Evolutionary conservation across 2,329 filamentous ascomycete genomes (phyloP).

Genomic region (Exophiala sp.): DNA sequence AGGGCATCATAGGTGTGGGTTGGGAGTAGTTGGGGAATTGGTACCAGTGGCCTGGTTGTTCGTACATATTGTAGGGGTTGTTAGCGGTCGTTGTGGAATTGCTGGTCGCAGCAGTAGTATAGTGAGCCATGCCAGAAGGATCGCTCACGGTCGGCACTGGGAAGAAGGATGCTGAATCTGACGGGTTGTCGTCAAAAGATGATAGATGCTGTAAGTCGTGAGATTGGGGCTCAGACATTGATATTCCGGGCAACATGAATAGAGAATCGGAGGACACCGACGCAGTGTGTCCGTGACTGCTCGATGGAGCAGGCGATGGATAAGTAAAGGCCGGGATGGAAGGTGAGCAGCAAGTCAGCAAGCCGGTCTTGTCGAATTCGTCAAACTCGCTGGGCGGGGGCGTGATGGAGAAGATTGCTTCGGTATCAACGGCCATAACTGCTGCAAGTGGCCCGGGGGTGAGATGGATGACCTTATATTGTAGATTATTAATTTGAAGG

Average conservation of each 20-base stretch:
- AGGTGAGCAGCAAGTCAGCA: constrained; percentile 26
- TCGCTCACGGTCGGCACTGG: constrained; percentile 19
- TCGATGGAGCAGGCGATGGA: constrained; percentile 28
- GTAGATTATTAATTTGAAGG: not conserved
- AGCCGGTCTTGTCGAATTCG: constrained; percentile 25
- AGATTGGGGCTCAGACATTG: constrained; percentile 15
- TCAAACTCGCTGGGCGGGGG: constrained; percentile 28
- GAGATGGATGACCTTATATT: not conserved
- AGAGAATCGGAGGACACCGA: constrained; percentile 23
- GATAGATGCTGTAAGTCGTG: constrained; percentile 20
- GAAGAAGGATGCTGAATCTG: constrained; percentile 23
- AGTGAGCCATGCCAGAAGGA: constrained; percentile 13
- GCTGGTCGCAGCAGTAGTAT: constrained; percentile 3
- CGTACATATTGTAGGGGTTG: constrained; percentile 23
- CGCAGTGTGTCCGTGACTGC: constrained; percentile 16
- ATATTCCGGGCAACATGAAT: constrained; percentile 17
- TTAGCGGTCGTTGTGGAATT: constrained; percentile 1
- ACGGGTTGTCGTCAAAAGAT: constrained; percentile 18
- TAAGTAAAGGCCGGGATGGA: constrained; percentile 23
- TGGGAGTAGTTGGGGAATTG: constrained; percentile 21
- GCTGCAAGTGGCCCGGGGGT: constrained; percentile 1
- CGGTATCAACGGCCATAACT: constrained; percentile 20
- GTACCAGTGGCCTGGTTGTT: constrained; percentile 22
- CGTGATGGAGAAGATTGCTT: constrained; percentile 25
- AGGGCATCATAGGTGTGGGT: constrained; percentile 18